Evolutionary conservation across 306 rosid genomes (phyloP).

Genomic region (Arachis hypogaea): DNA sequence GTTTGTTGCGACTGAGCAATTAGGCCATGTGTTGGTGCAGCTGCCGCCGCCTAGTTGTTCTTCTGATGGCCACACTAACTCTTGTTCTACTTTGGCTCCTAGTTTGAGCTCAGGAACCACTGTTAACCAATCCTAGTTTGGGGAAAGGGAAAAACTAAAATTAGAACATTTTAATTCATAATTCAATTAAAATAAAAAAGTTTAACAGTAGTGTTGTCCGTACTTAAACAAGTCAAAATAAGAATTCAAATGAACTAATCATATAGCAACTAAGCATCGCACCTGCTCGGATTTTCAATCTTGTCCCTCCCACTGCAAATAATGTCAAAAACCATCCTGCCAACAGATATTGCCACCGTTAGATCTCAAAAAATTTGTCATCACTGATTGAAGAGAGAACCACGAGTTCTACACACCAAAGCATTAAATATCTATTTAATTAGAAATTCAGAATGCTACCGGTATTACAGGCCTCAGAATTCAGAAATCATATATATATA

Average conservation of each 20-base stretch:
- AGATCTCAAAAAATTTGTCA: slow-evolving; percentile 22
- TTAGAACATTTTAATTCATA: no score
- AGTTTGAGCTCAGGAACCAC: slow-evolving; percentile 43
- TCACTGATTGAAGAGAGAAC: background rate
- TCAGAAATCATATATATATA: background rate
- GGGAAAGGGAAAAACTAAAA: no score
- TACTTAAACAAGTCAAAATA: background rate
- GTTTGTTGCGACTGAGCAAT: slow-evolving; percentile 58
- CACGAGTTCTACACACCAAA: background rate
- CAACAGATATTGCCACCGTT: slow-evolving; percentile 31
- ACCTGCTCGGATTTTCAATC: slow-evolving; percentile 96
- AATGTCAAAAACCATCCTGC: slow-evolving; percentile 99
- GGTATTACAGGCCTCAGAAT: no score
- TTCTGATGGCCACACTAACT: slow-evolving; percentile 34
- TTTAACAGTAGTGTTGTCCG: no score
- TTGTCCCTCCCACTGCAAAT: slow-evolving; percentile 95
- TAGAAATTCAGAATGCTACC: background rate
- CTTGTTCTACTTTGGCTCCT: slow-evolving; percentile 53
- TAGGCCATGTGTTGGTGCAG: slow-evolving; percentile 26
- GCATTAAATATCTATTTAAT: background rate
- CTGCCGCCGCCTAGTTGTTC: slow-evolving; percentile 36
- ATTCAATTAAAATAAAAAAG: no score
- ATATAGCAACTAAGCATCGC: slow-evolving; percentile 27
- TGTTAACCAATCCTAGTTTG: background rate
- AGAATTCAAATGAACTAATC: slow-evolving; percentile 4